A percentile compares a stretch with the other conserved stretches of the same genome.
Evolutionary conservation across 78 protist species (phyloP).

Genomic region (Dictyostelium capitatum): DNA sequence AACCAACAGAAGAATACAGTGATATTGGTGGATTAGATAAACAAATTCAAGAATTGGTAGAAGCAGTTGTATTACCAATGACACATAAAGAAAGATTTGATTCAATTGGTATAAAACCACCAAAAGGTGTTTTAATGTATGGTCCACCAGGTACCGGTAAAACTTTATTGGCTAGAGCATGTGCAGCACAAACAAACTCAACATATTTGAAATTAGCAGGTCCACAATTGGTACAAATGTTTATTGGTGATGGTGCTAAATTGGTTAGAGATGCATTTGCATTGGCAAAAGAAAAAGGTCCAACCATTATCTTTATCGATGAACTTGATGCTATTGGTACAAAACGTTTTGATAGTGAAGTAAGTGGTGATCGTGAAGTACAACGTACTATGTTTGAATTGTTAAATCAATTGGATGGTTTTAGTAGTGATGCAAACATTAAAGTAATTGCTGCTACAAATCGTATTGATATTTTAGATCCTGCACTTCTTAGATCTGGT

Average conservation of each 20-base stretch:
- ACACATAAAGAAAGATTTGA: conserved; percentile 96
- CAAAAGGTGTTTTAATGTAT: conserved; percentile 94
- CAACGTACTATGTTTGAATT: conserved; percentile 99
- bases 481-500: conserved; percentile 99
- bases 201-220: conserved; percentile 99
- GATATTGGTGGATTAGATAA: conserved; percentile 99
- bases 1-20: conserved; percentile 97
- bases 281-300: conserved; percentile 99
- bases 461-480: conserved; percentile 99
- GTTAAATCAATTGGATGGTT: conserved; percentile 99
- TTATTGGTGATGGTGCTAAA: conserved; percentile 99
- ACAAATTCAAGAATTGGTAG: conserved; percentile 97
- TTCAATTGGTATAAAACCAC: conserved; percentile 91
- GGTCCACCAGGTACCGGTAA: conserved; percentile 99
- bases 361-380: conserved; percentile 99
- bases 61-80: conserved; percentile 99
- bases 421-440: conserved; percentile 91
- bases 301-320: conserved; percentile 99
- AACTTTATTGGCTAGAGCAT: conserved; percentile 99
- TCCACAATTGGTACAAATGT: conserved; percentile 99
- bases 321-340: conserved; percentile 99
- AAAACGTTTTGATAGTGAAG: conserved; percentile 96
- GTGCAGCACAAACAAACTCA: conserved; percentile 98
- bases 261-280: conserved; percentile 99
- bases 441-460: conserved; percentile 99